phyloP scores from a whole-genome alignment of 2,329 filamentous ascomycete species.

The Fonsecaea monophora region DNA sequence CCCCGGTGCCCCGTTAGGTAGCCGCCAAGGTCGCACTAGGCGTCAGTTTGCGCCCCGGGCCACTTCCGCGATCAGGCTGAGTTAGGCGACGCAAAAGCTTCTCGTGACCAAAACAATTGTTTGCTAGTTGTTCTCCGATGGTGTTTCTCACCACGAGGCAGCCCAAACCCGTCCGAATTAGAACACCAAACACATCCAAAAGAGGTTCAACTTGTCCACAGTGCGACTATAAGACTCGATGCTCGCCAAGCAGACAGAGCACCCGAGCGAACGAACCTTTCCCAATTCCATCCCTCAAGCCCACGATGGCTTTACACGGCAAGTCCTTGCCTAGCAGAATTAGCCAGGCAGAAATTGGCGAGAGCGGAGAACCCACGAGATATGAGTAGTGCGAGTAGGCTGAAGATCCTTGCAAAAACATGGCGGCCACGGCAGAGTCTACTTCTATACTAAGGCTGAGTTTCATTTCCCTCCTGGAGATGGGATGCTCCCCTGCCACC shows the following conservation, averaged over 20 bases:
- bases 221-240: too few relatives aligned
- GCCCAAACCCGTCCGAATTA: too few relatives aligned
- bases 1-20: neutral
- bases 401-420: conserved; percentile 3
- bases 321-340: neutral
- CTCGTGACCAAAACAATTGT: neutral
- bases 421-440: neutral
- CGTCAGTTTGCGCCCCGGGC: neutral
- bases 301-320: neutral
- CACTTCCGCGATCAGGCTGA: neutral
- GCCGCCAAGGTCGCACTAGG: neutral
- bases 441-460: neutral
- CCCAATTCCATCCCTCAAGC: neutral
- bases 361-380: neutral
- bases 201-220: too few relatives aligned
- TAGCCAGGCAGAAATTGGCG: neutral
- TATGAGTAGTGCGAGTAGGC: neutral
- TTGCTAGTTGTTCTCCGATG: too few relatives aligned
- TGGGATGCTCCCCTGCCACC: neutral
- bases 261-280: neutral
- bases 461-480: neutral
- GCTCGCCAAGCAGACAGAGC: neutral
- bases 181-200: too few relatives aligned
- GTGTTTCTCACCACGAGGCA: too few relatives aligned
- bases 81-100: neutral